Percentiles rank a stretch among this genome's conserved stretches.
phyloP scores from a whole-genome alignment of 225 moss, liverwort and hornwort species.

The Bryoerythrophyllum caledonicum region DNA sequence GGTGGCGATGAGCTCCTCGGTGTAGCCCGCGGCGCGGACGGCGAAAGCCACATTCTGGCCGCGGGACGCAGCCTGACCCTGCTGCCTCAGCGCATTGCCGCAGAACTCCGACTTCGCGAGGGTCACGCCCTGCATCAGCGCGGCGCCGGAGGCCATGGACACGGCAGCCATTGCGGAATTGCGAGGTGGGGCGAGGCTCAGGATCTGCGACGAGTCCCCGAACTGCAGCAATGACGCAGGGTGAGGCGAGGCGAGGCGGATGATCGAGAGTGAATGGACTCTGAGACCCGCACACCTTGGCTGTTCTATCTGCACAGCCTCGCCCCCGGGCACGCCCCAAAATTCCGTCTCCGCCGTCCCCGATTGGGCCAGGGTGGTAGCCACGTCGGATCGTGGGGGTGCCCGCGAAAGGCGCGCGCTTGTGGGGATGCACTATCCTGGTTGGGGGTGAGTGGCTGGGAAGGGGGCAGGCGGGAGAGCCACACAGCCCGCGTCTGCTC shows the following conservation, averaged over 20 bases:
- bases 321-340: too few relatives aligned
- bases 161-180: constrained; percentile 41
- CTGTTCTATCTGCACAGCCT: constrained; percentile 27
- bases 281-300: background rate
- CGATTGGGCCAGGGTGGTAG: background rate
- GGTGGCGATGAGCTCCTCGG: constrained; percentile 53
- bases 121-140: constrained; percentile 39
- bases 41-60: constrained; percentile 36
- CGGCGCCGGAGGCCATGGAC: constrained; percentile 34
- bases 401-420: background rate
- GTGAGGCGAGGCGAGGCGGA: too few relatives aligned
- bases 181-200: background rate
- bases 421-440: background rate
- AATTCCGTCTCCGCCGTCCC: background rate
- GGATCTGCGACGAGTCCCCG: background rate
- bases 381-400: background rate
- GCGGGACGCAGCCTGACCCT: constrained; percentile 33
- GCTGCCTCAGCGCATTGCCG: constrained; percentile 39
- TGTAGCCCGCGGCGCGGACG: constrained; percentile 47
- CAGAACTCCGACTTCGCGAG: constrained; percentile 44
- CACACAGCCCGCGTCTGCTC: background rate
- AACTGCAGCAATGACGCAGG: background rate
- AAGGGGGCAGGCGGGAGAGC: constrained; percentile 23
- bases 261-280: background rate
- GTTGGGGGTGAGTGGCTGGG: constrained; percentile 25